Conservation (phyloP, 495 filamentous ascomycete genomes). For the Penicillium desertorum region DNA sequence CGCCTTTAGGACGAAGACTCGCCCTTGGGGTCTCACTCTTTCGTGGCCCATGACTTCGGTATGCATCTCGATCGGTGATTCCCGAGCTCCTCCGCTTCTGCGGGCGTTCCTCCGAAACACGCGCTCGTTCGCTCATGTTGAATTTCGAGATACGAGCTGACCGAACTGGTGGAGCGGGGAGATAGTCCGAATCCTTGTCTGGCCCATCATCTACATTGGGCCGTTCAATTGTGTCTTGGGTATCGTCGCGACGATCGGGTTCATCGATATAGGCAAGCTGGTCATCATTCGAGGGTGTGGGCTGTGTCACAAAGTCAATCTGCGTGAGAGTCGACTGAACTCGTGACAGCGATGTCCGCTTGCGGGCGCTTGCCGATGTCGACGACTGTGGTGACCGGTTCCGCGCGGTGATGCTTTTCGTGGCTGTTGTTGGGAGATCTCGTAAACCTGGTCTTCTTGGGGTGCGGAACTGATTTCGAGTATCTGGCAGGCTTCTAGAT, state of each 20-base stretch:
- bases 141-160: conserved; percentile 22
- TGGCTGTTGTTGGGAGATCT: conserved; percentile 18
- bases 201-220: conserved; percentile 32
- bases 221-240: conserved; percentile 16
- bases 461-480: conserved; percentile 26
- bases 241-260: neutral
- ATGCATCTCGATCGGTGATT: conserved; percentile 1
- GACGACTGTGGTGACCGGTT: conserved; percentile 26
- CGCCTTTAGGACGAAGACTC: conserved; percentile 22
- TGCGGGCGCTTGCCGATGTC: conserved; percentile 23
- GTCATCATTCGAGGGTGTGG: conserved; percentile 31
- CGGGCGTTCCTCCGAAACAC: conserved; percentile 12
- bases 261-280: conserved; percentile 36
- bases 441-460: conserved; percentile 26
- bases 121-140: conserved; percentile 17
- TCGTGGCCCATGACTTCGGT: conserved; percentile 4
- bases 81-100: conserved; percentile 16
- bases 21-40: conserved; percentile 24
- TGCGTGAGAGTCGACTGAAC: conserved; percentile 47
- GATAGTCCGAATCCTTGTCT: conserved; percentile 29
- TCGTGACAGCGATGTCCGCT: conserved; percentile 21
- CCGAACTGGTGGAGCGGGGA: conserved; percentile 19
- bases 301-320: conserved; percentile 41
- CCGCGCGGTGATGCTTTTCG: conserved; percentile 22
- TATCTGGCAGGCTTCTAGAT: conserved; percentile 20